These are phyloP conservation scores for Yamadazyma friedrichii DNA, from an alignment of 1,139 yeast species.

Conservation along the genomic window DNA sequence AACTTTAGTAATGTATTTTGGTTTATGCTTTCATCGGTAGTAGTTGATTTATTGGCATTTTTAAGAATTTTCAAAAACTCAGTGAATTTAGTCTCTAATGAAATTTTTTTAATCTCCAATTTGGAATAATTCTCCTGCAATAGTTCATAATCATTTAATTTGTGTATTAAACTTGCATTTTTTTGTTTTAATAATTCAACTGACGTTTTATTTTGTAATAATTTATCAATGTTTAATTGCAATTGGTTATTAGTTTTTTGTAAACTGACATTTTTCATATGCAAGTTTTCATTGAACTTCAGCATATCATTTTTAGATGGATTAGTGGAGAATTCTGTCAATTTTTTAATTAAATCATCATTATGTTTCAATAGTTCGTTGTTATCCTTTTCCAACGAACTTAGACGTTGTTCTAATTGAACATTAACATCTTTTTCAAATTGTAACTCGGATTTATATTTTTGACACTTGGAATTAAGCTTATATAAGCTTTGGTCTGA, in stretches of 20 bases:
- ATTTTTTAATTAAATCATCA: conserved; percentile 52
- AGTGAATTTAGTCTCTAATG: conserved; percentile 42
- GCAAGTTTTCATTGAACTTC: conserved; percentile 25
- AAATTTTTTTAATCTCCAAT: conserved; percentile 52
- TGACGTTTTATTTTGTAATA: conserved; percentile 41
- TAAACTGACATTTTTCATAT: conserved; percentile 26
- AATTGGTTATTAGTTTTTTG: conserved; percentile 33
- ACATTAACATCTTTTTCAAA: conserved; percentile 28
- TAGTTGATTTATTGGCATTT: conserved; percentile 22
- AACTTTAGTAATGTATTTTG: conserved; percentile 26
- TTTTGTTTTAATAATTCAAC: conserved; percentile 40
- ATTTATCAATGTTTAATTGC: conserved; percentile 27
- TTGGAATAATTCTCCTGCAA: conserved; percentile 49
- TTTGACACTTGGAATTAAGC: conserved; percentile 22
- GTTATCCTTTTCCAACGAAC: conserved; percentile 21
- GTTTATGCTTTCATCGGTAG: conserved; percentile 13
- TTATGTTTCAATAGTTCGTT: conserved; percentile 28
- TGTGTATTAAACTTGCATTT: conserved; percentile 30
- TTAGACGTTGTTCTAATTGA: conserved; percentile 27
- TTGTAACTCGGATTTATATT: conserved; percentile 30
- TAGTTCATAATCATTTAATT: conserved; percentile 39
- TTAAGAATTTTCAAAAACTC: conserved; percentile 27
- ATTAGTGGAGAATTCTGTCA: conserved; percentile 14
- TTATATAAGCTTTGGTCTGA: conserved; percentile 21
- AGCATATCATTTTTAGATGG: conserved; percentile 11